These are phyloP conservation scores for Emmonsiellopsis sp. DNA, from an alignment of 2,329 filamentous ascomycete genomes.

Conservation along the genomic window DNA sequence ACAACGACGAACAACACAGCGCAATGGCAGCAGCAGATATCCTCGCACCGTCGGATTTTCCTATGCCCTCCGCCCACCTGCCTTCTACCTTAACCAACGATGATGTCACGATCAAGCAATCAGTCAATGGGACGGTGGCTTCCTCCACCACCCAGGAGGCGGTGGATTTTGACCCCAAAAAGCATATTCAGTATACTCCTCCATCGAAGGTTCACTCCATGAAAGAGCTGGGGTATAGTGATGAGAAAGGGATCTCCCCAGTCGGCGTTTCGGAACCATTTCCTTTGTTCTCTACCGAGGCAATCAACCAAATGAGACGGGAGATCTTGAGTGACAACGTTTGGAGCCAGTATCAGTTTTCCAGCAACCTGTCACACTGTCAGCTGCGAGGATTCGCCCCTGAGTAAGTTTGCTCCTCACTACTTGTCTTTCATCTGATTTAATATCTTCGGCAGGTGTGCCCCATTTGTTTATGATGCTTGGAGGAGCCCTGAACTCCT, in stretches of 20 bases:
- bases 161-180: slow-evolving; percentile 43
- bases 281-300: slow-evolving; percentile 52
- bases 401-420: slow-evolving; percentile 37
- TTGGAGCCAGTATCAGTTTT: slow-evolving; percentile 47
- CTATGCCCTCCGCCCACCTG: slow-evolving; percentile 8
- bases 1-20: slow-evolving; percentile 4
- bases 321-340: slow-evolving; percentile 54
- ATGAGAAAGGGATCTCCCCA: slow-evolving; percentile 50
- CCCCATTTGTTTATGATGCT: slow-evolving; percentile 56
- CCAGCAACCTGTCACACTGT: slow-evolving; percentile 50
- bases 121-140: neutral
- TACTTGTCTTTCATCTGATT: neutral
- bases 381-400: slow-evolving; percentile 48
- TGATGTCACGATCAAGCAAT: neutral
- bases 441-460: slow-evolving; percentile 35
- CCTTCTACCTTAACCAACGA: neutral
- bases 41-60: slow-evolving; percentile 7
- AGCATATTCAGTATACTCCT: slow-evolving; percentile 47
- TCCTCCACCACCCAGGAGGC: neutral
- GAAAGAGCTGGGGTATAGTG: slow-evolving; percentile 51
- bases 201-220: slow-evolving; percentile 49
- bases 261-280: slow-evolving; percentile 59
- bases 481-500: slow-evolving; percentile 49
- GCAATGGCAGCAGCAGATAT: slow-evolving; percentile 16
- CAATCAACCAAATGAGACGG: slow-evolving; percentile 51